Conservation (phyloP, 176 grass and related monocot genomes). For the Triticum monococcum region DNA sequence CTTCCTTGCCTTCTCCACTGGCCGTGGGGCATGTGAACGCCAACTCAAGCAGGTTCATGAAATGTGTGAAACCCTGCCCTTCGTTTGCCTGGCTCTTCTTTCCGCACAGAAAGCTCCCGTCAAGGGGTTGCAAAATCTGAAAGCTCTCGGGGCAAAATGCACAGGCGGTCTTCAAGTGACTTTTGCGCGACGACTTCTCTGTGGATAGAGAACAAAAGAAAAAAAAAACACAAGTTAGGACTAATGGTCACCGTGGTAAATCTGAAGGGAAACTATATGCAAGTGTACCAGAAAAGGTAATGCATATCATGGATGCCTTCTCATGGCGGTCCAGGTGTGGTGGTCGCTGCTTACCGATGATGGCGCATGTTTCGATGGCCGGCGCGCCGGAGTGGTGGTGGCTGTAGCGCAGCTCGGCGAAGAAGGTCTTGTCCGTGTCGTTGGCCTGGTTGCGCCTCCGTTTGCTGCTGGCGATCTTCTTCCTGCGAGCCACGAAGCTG, state of each 20-base stretch:
- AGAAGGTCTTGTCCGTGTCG: neutral
- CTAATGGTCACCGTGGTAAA: neutral
- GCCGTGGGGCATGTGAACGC: neutral
- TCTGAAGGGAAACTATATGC: neutral
- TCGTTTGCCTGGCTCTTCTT: neutral
- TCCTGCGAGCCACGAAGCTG: slow-evolving; percentile 20
- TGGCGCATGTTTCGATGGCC: neutral
- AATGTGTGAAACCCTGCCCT: neutral
- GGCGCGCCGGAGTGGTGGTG: neutral
- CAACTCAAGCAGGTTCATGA: slow-evolving; percentile 4
- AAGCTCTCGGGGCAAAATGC: neutral
- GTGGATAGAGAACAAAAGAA: neutral
- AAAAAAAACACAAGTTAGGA: neutral
- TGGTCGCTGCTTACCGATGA: neutral
- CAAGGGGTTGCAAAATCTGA: neutral
- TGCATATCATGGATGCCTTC: too few relatives aligned
- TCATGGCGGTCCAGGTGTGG: too few relatives aligned
- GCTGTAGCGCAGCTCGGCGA: slow-evolving; percentile 14
- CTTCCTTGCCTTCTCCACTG: neutral
- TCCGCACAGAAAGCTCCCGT: neutral
- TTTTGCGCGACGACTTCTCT: neutral
- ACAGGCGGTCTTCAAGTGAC: neutral
- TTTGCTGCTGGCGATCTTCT: neutral
- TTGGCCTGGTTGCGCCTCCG: neutral
- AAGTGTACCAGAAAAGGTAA: too few relatives aligned